A percentile compares a stretch with the other conserved stretches of the same genome.
phyloP scores from a whole-genome alignment of 257 asterid genomes.

The Orobanche coerulescens region DNA sequence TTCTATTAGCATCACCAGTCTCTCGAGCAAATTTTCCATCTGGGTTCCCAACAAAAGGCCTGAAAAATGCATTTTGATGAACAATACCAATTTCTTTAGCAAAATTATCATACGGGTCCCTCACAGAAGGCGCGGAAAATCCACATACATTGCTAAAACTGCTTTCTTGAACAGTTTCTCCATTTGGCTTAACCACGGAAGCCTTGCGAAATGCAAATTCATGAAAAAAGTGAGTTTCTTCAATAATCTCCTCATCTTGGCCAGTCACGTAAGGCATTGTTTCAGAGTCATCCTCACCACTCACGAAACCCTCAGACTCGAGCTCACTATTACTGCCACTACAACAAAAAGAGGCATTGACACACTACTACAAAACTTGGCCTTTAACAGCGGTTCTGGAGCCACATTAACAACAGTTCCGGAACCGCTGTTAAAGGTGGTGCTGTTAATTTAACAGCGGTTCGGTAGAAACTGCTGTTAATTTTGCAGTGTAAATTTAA shows the following conservation, averaged over 20 bases:
- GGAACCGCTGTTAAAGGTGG: no score
- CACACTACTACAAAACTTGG: no score
- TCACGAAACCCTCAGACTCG: conserved; percentile 43
- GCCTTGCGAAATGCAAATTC: conserved; percentile 23
- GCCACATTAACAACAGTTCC: no score
- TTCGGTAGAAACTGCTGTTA: no score
- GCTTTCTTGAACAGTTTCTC: conserved; percentile 23
- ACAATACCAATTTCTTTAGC: conserved; percentile 15
- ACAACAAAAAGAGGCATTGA: no score
- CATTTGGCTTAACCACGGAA: conserved; percentile 29
- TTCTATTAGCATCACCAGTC: conserved; percentile 16
- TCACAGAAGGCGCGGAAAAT: conserved; percentile 30
- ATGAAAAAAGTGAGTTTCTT: background rate
- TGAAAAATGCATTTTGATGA: conserved; percentile 17
- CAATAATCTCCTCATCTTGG: no score
- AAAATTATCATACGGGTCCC: conserved; percentile 20
- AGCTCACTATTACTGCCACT: conserved; percentile 47
- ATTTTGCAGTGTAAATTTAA: no score
- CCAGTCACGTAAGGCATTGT: conserved; percentile 18
- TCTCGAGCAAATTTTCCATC: conserved; percentile 22
- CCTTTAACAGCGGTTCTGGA: no score
- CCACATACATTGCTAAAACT: conserved; percentile 9
- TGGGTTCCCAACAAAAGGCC: conserved; percentile 33
- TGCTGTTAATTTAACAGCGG: no score
- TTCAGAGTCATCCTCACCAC: conserved; percentile 43